Evolutionary conservation across 2,329 filamentous ascomycete genomes (phyloP).

Genomic region (Penicillium sp.): DNA sequence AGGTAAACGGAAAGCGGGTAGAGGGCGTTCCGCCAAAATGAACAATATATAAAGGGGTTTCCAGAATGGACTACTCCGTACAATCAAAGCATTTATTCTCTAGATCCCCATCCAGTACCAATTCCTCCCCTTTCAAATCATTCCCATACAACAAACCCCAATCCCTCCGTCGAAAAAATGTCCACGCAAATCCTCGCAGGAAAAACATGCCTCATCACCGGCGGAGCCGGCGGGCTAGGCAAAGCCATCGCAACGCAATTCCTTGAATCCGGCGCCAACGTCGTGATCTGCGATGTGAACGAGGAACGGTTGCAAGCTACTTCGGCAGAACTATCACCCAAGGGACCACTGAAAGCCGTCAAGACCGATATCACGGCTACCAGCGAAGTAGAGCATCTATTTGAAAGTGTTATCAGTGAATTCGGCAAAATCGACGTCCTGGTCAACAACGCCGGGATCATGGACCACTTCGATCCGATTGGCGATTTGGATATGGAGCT

Average conservation of each 20-base stretch:
- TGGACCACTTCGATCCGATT: conserved; percentile 57
- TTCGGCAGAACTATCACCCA: conserved; percentile 24
- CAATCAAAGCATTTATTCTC: too few relatives aligned
- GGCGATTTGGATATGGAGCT: conserved; percentile 47
- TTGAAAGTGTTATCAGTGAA: conserved; percentile 29
- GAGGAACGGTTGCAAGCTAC: conserved; percentile 25
- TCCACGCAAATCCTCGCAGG: conserved; percentile 22
- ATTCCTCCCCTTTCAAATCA: too few relatives aligned
- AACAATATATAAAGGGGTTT: conserved; percentile 4
- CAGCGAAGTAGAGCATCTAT: conserved; percentile 38
- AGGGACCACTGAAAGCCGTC: conserved; percentile 28
- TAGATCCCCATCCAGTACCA: too few relatives aligned
- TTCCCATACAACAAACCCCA: too few relatives aligned
- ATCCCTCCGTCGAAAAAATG: too few relatives aligned
- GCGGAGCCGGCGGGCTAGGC: conserved; percentile 40
- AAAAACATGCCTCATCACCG: conserved; percentile 36
- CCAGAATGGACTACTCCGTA: too few relatives aligned
- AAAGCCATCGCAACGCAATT: conserved; percentile 38
- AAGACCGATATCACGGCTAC: conserved; percentile 41
- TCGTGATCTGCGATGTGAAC: conserved; percentile 42
- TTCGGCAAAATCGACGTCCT: conserved; percentile 57
- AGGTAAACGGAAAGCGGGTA: conserved; percentile 10
- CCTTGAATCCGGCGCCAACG: conserved; percentile 39
- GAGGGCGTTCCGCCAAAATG: conserved; percentile 6
- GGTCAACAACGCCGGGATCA: conserved; percentile 59